Evolutionary conservation across 345 rosid species (phyloP), one percentile per base, ranked within the genome.

Genomic region (Eucalyptus polyanthemos): DNA sequence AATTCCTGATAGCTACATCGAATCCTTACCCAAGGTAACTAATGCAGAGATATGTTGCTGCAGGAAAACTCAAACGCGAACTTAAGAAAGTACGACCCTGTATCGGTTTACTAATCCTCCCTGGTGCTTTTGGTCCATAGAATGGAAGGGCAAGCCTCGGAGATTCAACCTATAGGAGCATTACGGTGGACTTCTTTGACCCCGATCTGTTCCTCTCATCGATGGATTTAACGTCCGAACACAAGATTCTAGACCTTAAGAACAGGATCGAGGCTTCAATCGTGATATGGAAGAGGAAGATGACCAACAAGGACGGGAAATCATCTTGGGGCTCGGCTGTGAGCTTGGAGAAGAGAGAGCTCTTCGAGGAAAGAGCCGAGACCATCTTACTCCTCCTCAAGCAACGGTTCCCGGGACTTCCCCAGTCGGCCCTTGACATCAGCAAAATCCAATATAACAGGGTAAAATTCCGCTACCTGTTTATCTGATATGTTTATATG

Each of bases 81-180:
- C 90, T 76, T 80, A 5, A 51, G 5, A 51, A 80, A 29, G 58
- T 24, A 50, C 15, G 17, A 29, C 37, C 50, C 7, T 7, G n/a
- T 44, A 51, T 19, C 27, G 13, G 50, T 44, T 60, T 60, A 22
- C 72, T 58, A 65, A 44, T 31, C 50, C 85, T 58, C 40, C 27
- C 50, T 17, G 15, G 17, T 17, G 50, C 85, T 27, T 27, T 88
- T 88, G 76, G 42, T 31, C 47, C 4, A 9, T 91, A 97, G 99
- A 97, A 97, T 88, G 99, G 99, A 88, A 94, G 97, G 91, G 96
- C 94, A 24, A 97, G 98, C 89, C 95, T 97, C 16, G 99, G 99
- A 76, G 98, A 97, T 92, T 90, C 92, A 72, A 91, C 91, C 88
- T 97, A 97, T 88, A 93, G 87, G 91, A 91, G 93, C 90, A 96